Evolutionary conservation across 345 rosid species (phyloP).

Genomic region (Pseudoturritis turrita): DNA sequence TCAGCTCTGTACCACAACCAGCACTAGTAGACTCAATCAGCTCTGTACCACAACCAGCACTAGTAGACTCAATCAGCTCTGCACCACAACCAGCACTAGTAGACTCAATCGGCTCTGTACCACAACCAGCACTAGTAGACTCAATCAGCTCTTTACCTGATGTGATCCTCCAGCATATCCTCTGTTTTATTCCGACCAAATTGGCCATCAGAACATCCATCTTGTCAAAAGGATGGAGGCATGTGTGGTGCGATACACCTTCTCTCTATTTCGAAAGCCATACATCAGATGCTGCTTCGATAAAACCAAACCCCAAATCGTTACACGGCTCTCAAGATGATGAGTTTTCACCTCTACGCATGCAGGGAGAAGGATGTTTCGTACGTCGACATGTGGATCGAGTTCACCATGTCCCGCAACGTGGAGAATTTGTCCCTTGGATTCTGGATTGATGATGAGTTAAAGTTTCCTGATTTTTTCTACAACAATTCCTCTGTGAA

Average conservation of each 20-base stretch:
- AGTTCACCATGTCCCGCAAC: background rate
- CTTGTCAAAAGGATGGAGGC: background rate
- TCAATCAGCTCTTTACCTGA: background rate
- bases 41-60: too few species aligned
- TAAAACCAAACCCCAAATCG: background rate
- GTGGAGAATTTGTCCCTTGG: background rate
- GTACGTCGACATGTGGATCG: background rate
- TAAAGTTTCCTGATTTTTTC: background rate
- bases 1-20: too few species aligned
- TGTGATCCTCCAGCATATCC: background rate
- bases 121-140: background rate
- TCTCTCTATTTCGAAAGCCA: background rate
- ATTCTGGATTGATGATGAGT: background rate
- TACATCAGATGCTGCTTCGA: background rate
- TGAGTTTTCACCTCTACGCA: background rate
- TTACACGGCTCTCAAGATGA: background rate
- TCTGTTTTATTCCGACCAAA: background rate
- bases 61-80: too few species aligned
- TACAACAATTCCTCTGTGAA: background rate
- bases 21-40: too few species aligned
- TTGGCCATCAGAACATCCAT: background rate
- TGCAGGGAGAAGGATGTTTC: background rate
- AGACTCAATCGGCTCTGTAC: background rate
- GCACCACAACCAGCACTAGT: too few species aligned
- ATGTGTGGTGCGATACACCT: background rate